These are phyloP conservation scores for Chimonanthus praecox DNA, from an alignment of 164 flowering plant species.

Conservation along the genomic window DNA sequence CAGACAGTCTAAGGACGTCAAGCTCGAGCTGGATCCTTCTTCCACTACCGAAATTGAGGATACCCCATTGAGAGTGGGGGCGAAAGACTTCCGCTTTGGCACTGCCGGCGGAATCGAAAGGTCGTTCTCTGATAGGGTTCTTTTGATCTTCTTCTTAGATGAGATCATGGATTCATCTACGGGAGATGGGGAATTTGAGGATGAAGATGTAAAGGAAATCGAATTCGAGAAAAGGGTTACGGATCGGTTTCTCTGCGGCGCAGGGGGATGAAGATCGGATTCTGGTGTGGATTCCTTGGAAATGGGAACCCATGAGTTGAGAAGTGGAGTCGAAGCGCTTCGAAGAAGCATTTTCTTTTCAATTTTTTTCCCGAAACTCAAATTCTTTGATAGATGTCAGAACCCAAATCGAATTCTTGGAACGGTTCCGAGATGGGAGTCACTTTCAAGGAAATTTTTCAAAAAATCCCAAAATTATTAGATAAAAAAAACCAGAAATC, in stretches of 20 bases:
- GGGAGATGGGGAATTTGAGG: background rate
- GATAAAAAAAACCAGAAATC: too few species aligned
- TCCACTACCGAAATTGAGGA: constrained; percentile 14
- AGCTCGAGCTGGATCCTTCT: background rate
- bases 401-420: too few species aligned
- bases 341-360: constrained; percentile 7
- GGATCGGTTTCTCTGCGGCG: background rate
- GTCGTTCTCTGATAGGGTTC: constrained; percentile 44
- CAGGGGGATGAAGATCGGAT: background rate
- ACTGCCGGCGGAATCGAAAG: constrained; percentile 10
- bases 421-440: too few species aligned
- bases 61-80: background rate
- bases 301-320: background rate
- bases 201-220: background rate
- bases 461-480: too few species aligned
- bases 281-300: background rate
- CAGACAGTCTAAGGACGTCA: constrained; percentile 21
- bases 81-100: constrained; percentile 18
- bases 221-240: background rate
- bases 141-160: constrained; percentile 22
- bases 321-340: constrained; percentile 11
- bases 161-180: constrained; percentile 1
- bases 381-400: too few species aligned
- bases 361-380: too few species aligned
- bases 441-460: too few species aligned